Percentiles rank a stretch among this genome's conserved stretches.
phyloP scores from a whole-genome alignment of 176 grass and related monocot genomes.

The Aegilops tauschii region DNA sequence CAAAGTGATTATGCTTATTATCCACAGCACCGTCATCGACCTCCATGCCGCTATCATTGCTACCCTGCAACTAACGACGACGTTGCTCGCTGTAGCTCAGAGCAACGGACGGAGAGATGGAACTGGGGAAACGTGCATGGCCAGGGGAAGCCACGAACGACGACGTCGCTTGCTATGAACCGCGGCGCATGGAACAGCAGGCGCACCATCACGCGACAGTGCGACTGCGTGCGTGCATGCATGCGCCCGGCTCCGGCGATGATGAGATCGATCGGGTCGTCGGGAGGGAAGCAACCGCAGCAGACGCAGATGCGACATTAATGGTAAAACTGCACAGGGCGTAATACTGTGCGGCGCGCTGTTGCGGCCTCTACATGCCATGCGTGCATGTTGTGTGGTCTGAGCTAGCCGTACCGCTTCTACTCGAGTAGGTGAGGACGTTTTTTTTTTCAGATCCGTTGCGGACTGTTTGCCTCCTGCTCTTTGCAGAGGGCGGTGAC shows the following conservation, averaged over 20 bases:
- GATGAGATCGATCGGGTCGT: not conserved
- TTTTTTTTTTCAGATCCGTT: too few species aligned
- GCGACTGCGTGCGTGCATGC: not conserved
- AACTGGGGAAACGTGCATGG: not conserved
- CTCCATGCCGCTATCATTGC: not conserved
- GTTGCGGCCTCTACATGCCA: not conserved
- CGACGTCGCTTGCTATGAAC: not conserved
- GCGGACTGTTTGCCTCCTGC: too few species aligned
- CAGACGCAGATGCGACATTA: not conserved
- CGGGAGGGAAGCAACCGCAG: not conserved
- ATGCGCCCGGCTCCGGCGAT: not conserved
- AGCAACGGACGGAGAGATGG: not conserved
- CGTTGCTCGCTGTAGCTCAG: not conserved
- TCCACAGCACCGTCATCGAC: not conserved
- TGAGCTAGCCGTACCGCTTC: too few species aligned
- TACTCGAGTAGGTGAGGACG: too few species aligned
- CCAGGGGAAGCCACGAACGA: not conserved
- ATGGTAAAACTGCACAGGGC: not conserved
- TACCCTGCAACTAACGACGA: too few species aligned
- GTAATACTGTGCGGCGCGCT: not conserved
- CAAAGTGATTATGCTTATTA: not conserved
- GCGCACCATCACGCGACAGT: constrained; percentile 23
- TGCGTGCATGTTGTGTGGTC: too few species aligned
- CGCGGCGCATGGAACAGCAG: constrained; percentile 3
- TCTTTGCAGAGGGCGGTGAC: too few species aligned